A percentile compares a stretch with the other conserved stretches of the same genome.
These are phyloP conservation scores for Cladosporium sp. DNA, from an alignment of 2,329 filamentous ascomycete species.

Conservation along the genomic window DNA sequence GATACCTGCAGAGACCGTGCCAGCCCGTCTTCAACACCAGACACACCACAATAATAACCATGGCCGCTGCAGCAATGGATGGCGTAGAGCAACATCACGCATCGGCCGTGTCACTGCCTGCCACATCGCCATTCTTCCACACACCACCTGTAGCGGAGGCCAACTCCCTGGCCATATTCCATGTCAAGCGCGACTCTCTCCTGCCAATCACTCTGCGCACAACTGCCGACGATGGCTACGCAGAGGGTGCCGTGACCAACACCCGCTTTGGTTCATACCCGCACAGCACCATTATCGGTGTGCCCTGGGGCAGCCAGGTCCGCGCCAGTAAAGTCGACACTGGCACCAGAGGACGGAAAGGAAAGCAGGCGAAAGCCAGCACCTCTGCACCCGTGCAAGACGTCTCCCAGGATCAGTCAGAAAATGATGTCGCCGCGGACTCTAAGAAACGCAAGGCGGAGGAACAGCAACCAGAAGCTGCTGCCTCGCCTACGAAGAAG, in stretches of 20 bases:
- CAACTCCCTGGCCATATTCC: constrained; percentile 75
- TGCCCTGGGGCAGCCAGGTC: constrained; percentile 91
- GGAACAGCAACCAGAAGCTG: constrained; percentile 28
- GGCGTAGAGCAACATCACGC: background rate
- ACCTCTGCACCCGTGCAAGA: constrained; percentile 38
- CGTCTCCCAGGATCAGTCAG: constrained; percentile 33
- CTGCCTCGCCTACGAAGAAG: constrained; percentile 34
- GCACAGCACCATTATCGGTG: constrained; percentile 57
- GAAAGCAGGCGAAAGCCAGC: constrained; percentile 54
- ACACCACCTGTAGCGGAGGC: constrained; percentile 63
- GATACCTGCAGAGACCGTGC: constrained; percentile 14
- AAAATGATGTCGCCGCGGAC: constrained; percentile 29
- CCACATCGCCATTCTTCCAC: constrained; percentile 66
- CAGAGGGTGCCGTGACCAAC: constrained; percentile 63
- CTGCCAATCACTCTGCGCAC: constrained; percentile 65
- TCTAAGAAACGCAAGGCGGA: constrained; percentile 48
- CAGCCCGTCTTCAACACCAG: constrained; percentile 8
- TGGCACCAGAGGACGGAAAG: constrained; percentile 75
- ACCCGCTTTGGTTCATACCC: constrained; percentile 83
- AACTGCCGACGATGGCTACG: constrained; percentile 42
- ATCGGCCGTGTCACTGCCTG: background rate
- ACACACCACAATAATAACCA: background rate
- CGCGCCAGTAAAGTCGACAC: constrained; percentile 88
- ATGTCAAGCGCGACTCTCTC: constrained; percentile 84
- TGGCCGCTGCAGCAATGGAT: constrained; percentile 12